phyloP scores from a whole-genome alignment of 441 rosid species.

The Aleurites moluccanus region DNA sequence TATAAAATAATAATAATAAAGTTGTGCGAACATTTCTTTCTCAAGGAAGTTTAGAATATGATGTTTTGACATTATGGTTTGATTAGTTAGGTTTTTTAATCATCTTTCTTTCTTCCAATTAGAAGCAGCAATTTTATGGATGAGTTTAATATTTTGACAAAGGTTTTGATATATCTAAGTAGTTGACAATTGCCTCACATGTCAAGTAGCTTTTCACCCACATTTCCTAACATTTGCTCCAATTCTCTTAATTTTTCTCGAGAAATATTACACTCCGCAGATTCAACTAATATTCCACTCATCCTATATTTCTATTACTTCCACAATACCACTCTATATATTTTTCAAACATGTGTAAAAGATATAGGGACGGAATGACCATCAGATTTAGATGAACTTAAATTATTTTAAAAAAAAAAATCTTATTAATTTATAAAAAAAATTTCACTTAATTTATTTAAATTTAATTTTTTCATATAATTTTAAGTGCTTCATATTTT shows the following conservation, averaged over 20 bases:
- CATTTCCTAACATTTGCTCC: neutral
- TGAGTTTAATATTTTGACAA: neutral
- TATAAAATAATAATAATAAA: too few species aligned
- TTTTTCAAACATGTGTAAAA: too few species aligned
- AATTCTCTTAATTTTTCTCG: neutral
- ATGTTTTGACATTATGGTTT: conserved; percentile 1
- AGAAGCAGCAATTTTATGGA: neutral
- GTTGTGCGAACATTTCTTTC: neutral
- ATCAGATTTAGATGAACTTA: too few species aligned
- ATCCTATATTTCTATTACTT: neutral
- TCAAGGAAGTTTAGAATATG: neutral
- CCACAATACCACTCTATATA: too few species aligned
- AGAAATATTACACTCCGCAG: neutral
- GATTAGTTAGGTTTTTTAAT: neutral
- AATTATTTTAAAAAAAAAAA: too few species aligned
- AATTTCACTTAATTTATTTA: too few species aligned
- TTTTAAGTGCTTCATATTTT: too few species aligned
- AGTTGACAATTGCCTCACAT: conserved; percentile 1
- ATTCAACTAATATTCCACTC: neutral
- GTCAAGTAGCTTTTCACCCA: neutral
- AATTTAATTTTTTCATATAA: too few species aligned
- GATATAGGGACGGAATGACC: too few species aligned
- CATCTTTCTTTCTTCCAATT: neutral
- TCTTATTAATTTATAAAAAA: too few species aligned
- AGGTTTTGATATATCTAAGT: neutral